Evolutionary conservation across 2,329 filamentous ascomycete species (phyloP).

Genomic region (Sclerotinia subarctica): DNA sequence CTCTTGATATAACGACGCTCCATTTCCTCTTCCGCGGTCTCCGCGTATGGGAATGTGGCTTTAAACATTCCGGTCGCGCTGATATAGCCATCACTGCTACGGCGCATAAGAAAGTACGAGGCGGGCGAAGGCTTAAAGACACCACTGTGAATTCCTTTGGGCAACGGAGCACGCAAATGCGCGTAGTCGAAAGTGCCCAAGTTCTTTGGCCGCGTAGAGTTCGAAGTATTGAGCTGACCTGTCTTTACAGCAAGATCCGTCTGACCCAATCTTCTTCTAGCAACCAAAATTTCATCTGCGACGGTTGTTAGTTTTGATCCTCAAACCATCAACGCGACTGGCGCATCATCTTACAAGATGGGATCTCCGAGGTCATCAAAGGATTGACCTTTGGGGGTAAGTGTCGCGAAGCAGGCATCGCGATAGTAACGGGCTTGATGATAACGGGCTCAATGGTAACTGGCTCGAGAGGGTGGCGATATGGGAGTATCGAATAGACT

Average conservation of each 20-base stretch:
- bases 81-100: constrained; percentile 79
- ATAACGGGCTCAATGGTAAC: not conserved
- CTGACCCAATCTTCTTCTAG: constrained; percentile 84
- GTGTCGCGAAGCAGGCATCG: constrained; percentile 32
- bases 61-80: constrained; percentile 93
- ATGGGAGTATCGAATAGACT: constrained; percentile 1
- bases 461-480: constrained; percentile 13
- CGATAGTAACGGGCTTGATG: constrained; percentile 2
- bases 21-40: constrained; percentile 65
- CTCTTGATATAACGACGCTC: constrained; percentile 85
- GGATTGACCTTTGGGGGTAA: constrained; percentile 64
- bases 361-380: constrained; percentile 61
- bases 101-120: constrained; percentile 95
- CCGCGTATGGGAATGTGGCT: constrained; percentile 78
- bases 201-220: constrained; percentile 68
- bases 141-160: constrained; percentile 85
- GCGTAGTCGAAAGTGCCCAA: constrained; percentile 92
- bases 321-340: constrained; percentile 17
- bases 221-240: constrained; percentile 65
- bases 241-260: constrained; percentile 86
- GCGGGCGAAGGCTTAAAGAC: constrained; percentile 84
- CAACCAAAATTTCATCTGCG: constrained; percentile 47
- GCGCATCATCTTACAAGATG: constrained; percentile 54
- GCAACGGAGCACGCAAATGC: constrained; percentile 86
- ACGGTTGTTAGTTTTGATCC: constrained; percentile 25